Percentiles rank a stretch among this genome's conserved stretches.
phyloP scores from a whole-genome alignment of 257 asterid genomes.

The Parsonsia alboflavescens region DNA sequence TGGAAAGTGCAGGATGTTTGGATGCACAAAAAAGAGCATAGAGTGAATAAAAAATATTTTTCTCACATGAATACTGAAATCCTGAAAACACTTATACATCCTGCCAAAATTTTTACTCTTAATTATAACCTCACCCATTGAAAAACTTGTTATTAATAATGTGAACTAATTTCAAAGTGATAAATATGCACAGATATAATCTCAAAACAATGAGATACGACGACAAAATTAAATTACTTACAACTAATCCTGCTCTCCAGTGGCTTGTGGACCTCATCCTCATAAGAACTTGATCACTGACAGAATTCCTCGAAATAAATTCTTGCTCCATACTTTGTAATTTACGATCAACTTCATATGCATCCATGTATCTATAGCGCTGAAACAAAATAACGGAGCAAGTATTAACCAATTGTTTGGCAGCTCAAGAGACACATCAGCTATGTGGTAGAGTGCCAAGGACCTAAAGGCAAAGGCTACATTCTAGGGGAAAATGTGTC shows the following conservation, averaged over 20 bases:
- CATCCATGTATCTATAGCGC: slow-evolving; percentile 84
- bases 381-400: slow-evolving; percentile 32
- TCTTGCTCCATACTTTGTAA: slow-evolving; percentile 66
- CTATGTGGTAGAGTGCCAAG: background rate
- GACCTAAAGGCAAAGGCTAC: background rate
- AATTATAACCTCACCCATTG: background rate
- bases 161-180: background rate
- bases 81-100: background rate
- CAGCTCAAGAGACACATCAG: slow-evolving; percentile 4
- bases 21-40: background rate
- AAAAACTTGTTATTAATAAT: background rate
- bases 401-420: slow-evolving; percentile 18
- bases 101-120: background rate
- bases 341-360: slow-evolving; percentile 69
- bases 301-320: slow-evolving; percentile 42
- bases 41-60: background rate
- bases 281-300: slow-evolving; percentile 36
- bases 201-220: background rate
- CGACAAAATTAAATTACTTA: slow-evolving; percentile 40
- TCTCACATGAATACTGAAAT: background rate
- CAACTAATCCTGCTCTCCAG: slow-evolving; percentile 84
- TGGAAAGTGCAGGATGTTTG: background rate
- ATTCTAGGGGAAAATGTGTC: background rate
- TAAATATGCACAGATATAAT: background rate
- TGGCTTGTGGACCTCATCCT: slow-evolving; percentile 50